Evolutionary conservation across 2,329 filamentous ascomycete genomes (phyloP).

Genomic region (Tolypocladium tundrense): DNA sequence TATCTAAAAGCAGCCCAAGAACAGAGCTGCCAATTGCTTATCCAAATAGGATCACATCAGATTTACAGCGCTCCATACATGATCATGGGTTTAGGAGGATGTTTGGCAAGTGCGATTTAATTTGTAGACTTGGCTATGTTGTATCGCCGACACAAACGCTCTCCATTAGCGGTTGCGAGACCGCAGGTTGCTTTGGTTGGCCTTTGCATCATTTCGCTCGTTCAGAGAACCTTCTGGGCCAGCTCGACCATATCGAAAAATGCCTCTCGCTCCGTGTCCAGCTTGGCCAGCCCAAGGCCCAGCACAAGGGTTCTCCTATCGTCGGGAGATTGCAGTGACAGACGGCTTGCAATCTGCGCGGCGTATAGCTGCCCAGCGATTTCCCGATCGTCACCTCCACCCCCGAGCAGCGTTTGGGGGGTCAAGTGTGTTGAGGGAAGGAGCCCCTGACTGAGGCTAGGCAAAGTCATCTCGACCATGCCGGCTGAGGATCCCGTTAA

Average conservation of each 20-base stretch:
- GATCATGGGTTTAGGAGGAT: too few relatives aligned
- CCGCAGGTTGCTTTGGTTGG: background rate
- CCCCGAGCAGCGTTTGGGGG: slow-evolving; percentile 78
- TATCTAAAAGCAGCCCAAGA: too few relatives aligned
- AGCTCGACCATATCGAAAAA: slow-evolving; percentile 59
- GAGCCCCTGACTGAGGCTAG: slow-evolving; percentile 31
- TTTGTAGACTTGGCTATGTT: too few relatives aligned
- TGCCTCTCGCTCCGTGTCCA: slow-evolving; percentile 39
- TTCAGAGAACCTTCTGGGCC: slow-evolving; percentile 43
- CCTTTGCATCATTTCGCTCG: too few relatives aligned
- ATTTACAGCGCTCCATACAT: background rate
- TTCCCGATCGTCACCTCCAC: slow-evolving; percentile 68
- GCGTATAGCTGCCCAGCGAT: slow-evolving; percentile 81
- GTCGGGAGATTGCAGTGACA: slow-evolving; percentile 60
- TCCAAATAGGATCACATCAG: too few relatives aligned
- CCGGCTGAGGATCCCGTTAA: slow-evolving; percentile 58
- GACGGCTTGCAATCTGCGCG: slow-evolving; percentile 74
- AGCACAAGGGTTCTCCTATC: slow-evolving; percentile 51
- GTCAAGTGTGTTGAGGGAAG: slow-evolving; percentile 76
- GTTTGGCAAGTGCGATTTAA: too few relatives aligned
- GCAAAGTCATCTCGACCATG: slow-evolving; percentile 49
- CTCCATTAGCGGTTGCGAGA: background rate
- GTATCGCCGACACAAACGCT: background rate
- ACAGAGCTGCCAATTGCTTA: too few relatives aligned
- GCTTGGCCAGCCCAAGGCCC: slow-evolving; percentile 46